phyloP scores from a whole-genome alignment of 495 filamentous ascomycete species.

The Penicillium paradoxum region DNA sequence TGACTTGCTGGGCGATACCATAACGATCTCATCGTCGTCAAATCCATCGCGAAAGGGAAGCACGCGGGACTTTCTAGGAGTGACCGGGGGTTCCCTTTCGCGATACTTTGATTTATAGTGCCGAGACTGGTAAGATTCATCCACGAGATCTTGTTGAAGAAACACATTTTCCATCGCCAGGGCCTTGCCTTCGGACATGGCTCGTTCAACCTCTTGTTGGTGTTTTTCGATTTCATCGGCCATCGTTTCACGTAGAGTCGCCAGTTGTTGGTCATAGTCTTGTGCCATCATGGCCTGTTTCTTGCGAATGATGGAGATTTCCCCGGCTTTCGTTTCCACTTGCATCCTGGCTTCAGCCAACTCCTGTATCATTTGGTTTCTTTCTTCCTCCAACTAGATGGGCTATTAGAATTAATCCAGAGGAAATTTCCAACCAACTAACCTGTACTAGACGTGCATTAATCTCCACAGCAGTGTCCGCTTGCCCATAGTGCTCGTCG shows the following conservation, averaged over 20 bases:
- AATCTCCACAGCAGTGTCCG: conserved; percentile 5
- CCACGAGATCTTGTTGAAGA: conserved; percentile 58
- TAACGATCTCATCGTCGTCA: conserved; percentile 62
- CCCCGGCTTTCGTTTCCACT: conserved; percentile 54
- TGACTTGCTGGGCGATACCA: conserved; percentile 54
- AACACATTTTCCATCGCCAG: conserved; percentile 61
- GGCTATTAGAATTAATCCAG: conserved; percentile 26
- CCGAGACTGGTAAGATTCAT: conserved; percentile 48
- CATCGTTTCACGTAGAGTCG: conserved; percentile 48
- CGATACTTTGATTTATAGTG: conserved; percentile 43
- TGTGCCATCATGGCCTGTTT: conserved; percentile 52
- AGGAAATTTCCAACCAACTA: neutral
- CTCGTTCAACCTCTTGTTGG: conserved; percentile 53
- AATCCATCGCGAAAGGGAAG: conserved; percentile 65
- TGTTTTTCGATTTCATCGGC: conserved; percentile 51
- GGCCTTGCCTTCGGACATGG: conserved; percentile 52
- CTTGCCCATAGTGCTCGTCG: conserved; percentile 28
- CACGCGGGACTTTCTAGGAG: conserved; percentile 55
- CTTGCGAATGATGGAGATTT: conserved; percentile 63
- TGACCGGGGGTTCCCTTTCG: conserved; percentile 40
- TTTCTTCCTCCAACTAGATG: conserved; percentile 50
- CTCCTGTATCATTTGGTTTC: conserved; percentile 42
- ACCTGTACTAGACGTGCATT: conserved; percentile 33
- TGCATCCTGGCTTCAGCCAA: conserved; percentile 45
- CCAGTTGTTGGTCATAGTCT: conserved; percentile 52